Evolutionary conservation across 73 alveolate species (phyloP).

Genomic region (Effrenium voratum): DNA sequence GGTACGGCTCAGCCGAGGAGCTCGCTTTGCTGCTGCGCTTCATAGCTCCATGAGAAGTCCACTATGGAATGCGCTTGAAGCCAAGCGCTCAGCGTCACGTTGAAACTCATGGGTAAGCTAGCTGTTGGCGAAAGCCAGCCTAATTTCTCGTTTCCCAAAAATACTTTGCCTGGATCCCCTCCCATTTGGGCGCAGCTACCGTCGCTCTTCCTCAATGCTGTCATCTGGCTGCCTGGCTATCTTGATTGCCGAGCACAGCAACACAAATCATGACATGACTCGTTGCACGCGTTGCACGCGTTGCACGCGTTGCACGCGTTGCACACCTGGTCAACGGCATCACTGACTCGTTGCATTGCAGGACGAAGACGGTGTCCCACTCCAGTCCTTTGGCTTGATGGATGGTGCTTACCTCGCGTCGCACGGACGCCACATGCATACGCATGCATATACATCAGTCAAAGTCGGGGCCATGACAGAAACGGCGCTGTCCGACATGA

Average conservation of each 20-base stretch:
- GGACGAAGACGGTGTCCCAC: constrained; percentile 81
- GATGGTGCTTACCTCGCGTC: constrained; percentile 62
- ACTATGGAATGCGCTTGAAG: constrained; percentile 28
- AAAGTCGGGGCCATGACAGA: not conserved
- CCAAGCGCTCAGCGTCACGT: too few species aligned
- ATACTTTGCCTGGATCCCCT: too few species aligned
- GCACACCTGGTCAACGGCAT: constrained; percentile 73
- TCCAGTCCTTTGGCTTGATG: constrained; percentile 92
- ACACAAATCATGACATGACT: too few species aligned
- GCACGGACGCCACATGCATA: not conserved
- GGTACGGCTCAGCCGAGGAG: constrained; percentile 69
- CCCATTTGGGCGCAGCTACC: too few species aligned
- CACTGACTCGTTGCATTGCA: constrained; percentile 72
- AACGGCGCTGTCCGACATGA: too few species aligned
- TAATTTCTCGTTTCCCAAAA: too few species aligned
- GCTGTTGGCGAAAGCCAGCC: too few species aligned
- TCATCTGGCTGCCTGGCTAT: too few species aligned
- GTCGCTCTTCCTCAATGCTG: constrained; percentile 53
- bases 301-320: too few species aligned
- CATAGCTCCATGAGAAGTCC: constrained; percentile 57
- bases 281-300: too few species aligned
- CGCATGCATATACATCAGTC: not conserved
- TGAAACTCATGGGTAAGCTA: too few species aligned
- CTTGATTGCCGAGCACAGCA: too few species aligned
- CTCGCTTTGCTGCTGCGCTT: constrained; percentile 71